Evolutionary conservation across 768 basidiomycete genomes (phyloP).

Genomic region (Trametes villosa): DNA sequence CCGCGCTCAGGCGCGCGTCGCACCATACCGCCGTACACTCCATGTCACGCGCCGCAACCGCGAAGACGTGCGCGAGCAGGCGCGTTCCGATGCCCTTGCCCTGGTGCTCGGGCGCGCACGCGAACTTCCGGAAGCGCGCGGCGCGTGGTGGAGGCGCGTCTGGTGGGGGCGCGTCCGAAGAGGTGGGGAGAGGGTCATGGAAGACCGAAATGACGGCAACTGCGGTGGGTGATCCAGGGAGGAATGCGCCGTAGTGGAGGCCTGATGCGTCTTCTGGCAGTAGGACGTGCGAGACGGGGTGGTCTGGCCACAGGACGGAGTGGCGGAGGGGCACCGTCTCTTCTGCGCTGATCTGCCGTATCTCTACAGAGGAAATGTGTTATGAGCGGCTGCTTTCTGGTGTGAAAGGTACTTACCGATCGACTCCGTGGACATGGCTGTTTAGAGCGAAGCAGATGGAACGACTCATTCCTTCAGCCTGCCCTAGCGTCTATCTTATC

Average conservation of each 20-base stretch:
- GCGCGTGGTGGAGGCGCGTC: conserved; percentile 14
- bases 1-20: conserved; percentile 53
- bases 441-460: neutral
- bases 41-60: conserved; percentile 44
- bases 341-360: conserved; percentile 42
- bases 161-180: conserved; percentile 9
- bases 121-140: conserved; percentile 64
- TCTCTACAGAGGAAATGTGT: conserved; percentile 5
- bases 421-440: conserved; percentile 1
- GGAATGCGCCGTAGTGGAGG: conserved; percentile 60
- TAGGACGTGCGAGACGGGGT: conserved; percentile 49
- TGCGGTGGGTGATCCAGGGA: conserved; percentile 39
- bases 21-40: conserved; percentile 56
- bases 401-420: neutral
- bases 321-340: conserved; percentile 57
- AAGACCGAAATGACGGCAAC: conserved; percentile 64
- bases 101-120: conserved; percentile 56
- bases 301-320: conserved; percentile 60
- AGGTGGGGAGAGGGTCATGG: conserved; percentile 44
- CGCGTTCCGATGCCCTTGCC: conserved; percentile 55
- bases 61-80: conserved; percentile 48
- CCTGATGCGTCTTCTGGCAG: conserved; percentile 57
- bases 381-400: too few species aligned
- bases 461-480: neutral
- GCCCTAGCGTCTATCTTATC: conserved; percentile 9